Base-by-base conservation (phyloP, 768 basidiomycete genomes). In the Pisolithus microcarpus region DNA sequence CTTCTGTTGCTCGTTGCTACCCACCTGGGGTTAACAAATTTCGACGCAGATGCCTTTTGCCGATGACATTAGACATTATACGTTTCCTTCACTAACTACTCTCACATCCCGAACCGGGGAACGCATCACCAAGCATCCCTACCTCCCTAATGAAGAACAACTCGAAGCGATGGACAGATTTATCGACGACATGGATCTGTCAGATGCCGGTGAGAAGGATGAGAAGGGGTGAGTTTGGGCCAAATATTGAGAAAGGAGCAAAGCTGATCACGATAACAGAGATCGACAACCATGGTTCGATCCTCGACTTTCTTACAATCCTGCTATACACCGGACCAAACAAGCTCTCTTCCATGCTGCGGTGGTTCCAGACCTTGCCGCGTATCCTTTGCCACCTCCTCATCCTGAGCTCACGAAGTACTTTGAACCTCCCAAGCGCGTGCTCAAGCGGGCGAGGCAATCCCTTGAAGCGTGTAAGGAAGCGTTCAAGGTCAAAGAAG, bases 331-430 rank as follows among this genome's bases (percentile, higher is more conserved):
- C 61, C 84, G 94, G 47, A 77, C 85, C 51, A 95, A 94, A 64
- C 92, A 96, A 72, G 93, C 93, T 11, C 81, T 92, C 59, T 90
- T 95, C 67, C 94, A 96, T 61, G 78, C 79, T 46, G 91, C 91
- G 2, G 76, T 91, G 9, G 82, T 86, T 18, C 70, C 78, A 2
- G 88, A 96, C 62, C 65, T 94, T n/a, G 66, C 73, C 19, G 73
- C 73, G 7, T 74, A 90, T 50, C 91, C 91, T 0, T 75, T 95
- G 8, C 84, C 87, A 1, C 88, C 89, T 2, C 88, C 91, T 1
- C 91, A 96, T 66, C 85, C 84, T 2, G 89, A 90, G 50, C 73
- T 96, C 1, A 70, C 79, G 26, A 91, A 87, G 61, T 98, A 88
- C 67, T 84, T 96, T 58, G 72, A 90, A 10, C 81, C 90, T 5